These are phyloP conservation scores for Coniochaeta ligniaria DNA, from an alignment of 2,329 filamentous ascomycete genomes.

Conservation along the genomic window DNA sequence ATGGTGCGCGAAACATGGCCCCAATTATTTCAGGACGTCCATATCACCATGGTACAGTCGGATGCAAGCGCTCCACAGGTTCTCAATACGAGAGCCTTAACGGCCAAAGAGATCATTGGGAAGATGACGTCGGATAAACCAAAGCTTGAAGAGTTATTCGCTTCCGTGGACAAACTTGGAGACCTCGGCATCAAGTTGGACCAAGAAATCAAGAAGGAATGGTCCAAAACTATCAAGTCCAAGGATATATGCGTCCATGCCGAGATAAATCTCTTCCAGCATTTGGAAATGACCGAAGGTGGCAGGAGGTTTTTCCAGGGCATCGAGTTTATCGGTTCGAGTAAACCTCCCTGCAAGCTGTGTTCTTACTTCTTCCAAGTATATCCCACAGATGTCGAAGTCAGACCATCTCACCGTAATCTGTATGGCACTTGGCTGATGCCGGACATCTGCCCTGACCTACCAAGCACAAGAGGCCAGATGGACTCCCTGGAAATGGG, in stretches of 20 bases:
- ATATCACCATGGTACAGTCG: not conserved
- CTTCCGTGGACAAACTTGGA: not conserved
- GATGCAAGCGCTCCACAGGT: not conserved
- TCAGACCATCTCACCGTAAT: constrained; percentile 23
- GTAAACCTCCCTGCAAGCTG: constrained; percentile 29
- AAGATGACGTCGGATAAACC: not conserved
- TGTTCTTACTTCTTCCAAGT: constrained; percentile 27
- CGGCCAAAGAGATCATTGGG: not conserved
- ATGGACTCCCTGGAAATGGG: constrained; percentile 35
- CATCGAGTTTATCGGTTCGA: constrained; percentile 27
- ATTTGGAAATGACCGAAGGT: constrained; percentile 9
- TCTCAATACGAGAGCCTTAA: not conserved
- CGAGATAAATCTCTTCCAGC: constrained; percentile 23
- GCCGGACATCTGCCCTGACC: constrained; percentile 18
- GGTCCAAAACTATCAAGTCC: no score
- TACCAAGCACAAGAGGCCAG: not conserved
- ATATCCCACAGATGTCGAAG: constrained; percentile 15
- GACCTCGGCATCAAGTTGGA: not conserved
- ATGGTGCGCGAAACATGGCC: not conserved
- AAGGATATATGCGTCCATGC: no score
- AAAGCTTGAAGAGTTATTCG: not conserved
- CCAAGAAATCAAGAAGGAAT: constrained; percentile 1
- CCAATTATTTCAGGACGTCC: not conserved
- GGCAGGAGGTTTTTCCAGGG: constrained; percentile 17
- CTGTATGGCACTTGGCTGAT: constrained; percentile 26